Base-by-base conservation (phyloP, 805 yeast genomes). In the Brettanomyces custersianus region DNA sequence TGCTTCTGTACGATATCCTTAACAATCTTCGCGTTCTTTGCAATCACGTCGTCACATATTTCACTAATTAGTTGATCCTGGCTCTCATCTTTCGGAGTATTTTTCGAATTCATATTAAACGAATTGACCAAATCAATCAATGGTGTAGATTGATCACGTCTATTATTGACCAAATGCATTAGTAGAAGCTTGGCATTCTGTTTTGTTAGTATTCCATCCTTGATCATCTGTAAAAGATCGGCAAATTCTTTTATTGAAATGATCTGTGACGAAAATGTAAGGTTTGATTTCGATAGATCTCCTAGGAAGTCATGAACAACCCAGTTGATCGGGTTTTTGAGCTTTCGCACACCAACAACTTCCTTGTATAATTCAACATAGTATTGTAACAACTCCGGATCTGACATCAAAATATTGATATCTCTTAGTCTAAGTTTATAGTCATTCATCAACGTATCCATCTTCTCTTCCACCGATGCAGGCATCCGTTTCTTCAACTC, bases 271-370 rank as follows among this genome's bases (percentile, higher is more conserved):
- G 49, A 46, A 39, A 71, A 65, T 10, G 37, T 42, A 23, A 62
- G 32, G 18, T 68, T 62, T 6, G 72, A 63, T 49, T 74, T 77
- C 6, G 74, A 66, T 40, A 84, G 63, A 11, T 74, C 63, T 0
- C 96, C 96, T 13, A 85, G 49, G 28, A 86, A 60, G 43, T 85
- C 88, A 57, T 90, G 88, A 6, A 85, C 74, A 7, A 86, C 55
- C 95, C 95, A 90, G 51, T 81, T 84, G 20, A 77, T 74, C 3
- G 55, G 55, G 34, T 51, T 48, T 11, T 13, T 18, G 9, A 30
- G 22, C 2, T 75, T 31, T 21, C 12, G 76, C 28, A 62, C 41
- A 40, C 64, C 74, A 9, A 55, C 41, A 11, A 42, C 26, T 17
- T 30, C 33, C 37, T 51, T 40, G 41, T 60, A 68, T 20, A 81